phyloP scores from a whole-genome alignment of 192 early-diverging fungal species.

The Linnemannia elongata region DNA sequence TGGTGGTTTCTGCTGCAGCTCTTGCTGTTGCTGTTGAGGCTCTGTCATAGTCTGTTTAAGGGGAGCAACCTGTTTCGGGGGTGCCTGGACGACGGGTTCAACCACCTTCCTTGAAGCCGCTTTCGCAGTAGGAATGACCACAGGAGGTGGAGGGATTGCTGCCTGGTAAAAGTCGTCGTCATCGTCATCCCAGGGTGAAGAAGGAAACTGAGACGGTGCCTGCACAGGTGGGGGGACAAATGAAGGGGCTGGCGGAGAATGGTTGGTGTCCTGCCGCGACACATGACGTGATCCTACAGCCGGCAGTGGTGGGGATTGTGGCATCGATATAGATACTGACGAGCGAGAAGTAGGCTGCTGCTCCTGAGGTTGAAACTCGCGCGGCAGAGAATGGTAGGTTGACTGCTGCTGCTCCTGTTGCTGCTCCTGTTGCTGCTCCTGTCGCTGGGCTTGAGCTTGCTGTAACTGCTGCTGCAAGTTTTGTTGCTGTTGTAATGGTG shows the following conservation, averaged over 20 bases:
- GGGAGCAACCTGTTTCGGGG: not conserved
- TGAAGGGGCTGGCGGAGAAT: not conserved
- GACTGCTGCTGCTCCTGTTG: not conserved
- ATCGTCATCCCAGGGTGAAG: not conserved
- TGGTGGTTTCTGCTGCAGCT: not conserved
- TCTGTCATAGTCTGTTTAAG: not conserved
- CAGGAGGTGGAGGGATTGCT: not conserved
- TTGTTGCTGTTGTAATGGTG: not conserved
- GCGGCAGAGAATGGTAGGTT: not conserved
- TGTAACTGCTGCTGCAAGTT: not conserved
- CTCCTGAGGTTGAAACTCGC: not conserved
- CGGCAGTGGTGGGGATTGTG: not conserved
- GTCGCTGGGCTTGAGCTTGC: not conserved
- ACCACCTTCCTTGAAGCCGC: not conserved
- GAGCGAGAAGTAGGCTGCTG: not conserved
- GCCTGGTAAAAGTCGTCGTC: constrained; percentile 13
- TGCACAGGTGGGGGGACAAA: not conserved
- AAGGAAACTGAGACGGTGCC: not conserved
- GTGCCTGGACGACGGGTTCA: not conserved
- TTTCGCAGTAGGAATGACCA: not conserved
- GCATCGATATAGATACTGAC: not conserved
- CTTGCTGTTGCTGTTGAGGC: not conserved
- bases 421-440: not conserved
- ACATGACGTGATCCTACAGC: not conserved
- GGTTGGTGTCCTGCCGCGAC: not conserved